phyloP scores from a whole-genome alignment of 257 asterid species.

The Craterostigma plantagineum region DNA sequence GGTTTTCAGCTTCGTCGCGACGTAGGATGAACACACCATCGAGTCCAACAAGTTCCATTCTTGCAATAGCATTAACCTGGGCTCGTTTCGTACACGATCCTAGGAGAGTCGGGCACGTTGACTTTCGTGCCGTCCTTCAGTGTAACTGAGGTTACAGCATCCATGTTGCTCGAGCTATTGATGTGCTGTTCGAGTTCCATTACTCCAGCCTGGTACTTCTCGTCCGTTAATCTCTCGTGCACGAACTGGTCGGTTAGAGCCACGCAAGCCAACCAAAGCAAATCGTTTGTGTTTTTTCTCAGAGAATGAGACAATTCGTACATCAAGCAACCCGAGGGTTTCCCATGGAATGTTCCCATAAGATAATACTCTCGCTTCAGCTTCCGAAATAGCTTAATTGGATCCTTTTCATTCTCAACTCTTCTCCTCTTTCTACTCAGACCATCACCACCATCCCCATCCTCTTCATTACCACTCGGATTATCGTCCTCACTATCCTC shows the following conservation, averaged over 20 bases:
- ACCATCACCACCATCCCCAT: too few relatives aligned
- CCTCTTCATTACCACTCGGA: constrained; percentile 46
- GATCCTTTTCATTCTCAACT: constrained; percentile 35
- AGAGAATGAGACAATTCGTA: constrained; percentile 65
- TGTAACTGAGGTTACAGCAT: constrained; percentile 61
- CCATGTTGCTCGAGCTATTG: constrained; percentile 74
- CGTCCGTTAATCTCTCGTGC: constrained; percentile 80
- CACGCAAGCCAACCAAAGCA: constrained; percentile 94
- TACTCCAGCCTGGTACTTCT: constrained; percentile 75
- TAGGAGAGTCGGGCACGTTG: constrained; percentile 56
- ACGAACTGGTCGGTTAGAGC: constrained; percentile 91
- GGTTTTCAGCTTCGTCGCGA: constrained; percentile 83
- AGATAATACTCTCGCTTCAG: constrained; percentile 63
- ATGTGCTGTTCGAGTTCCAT: constrained; percentile 92
- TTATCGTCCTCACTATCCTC: too few relatives aligned
- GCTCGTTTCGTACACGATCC: constrained; percentile 77
- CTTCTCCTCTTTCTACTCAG: constrained; percentile 51
- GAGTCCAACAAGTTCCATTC: constrained; percentile 98
- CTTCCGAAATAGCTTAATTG: constrained; percentile 51
- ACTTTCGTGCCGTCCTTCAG: constrained; percentile 93
- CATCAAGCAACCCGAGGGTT: constrained; percentile 96
- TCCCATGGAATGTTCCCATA: constrained; percentile 90
- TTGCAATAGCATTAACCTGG: constrained; percentile 81
- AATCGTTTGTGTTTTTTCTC: constrained; percentile 60
- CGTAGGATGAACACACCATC: constrained; percentile 80